phyloP scores from a whole-genome alignment of 2,329 filamentous ascomycete species.

The Microascus cirrosus region DNA sequence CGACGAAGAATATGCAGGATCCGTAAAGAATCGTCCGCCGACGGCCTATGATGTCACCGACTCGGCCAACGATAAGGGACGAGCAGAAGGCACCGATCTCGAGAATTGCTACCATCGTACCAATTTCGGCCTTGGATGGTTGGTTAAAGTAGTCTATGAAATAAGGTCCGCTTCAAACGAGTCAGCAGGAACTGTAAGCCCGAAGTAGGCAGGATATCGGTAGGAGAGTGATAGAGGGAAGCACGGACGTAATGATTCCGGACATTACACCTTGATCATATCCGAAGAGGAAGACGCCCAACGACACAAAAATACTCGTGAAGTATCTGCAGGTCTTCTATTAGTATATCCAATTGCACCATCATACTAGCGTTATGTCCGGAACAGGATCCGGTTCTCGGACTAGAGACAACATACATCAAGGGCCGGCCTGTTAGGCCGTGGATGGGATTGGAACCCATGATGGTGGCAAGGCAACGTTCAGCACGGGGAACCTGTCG shows the following conservation, averaged over 20 bases:
- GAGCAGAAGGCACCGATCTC: constrained; percentile 89
- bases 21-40: constrained; percentile 88
- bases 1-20: constrained; percentile 74
- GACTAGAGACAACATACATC: constrained; percentile 45
- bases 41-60: constrained; percentile 86
- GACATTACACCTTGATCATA: constrained; percentile 91
- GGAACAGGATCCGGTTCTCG: background rate
- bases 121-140: constrained; percentile 75
- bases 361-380: constrained; percentile 5
- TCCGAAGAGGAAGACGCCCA: constrained; percentile 80
- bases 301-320: constrained; percentile 80
- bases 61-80: constrained; percentile 72
- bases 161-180: constrained; percentile 54
- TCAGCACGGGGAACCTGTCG: constrained; percentile 55
- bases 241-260: constrained; percentile 51
- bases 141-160: constrained; percentile 92
- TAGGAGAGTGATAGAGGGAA: background rate
- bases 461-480: constrained; percentile 67
- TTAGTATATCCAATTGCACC: constrained; percentile 4
- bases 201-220: background rate
- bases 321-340: constrained; percentile 58
- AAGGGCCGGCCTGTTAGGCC: constrained; percentile 93
- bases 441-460: constrained; percentile 72
- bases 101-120: constrained; percentile 95
- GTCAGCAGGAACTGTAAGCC: background rate